Base-by-base conservation (phyloP, 2,329 filamentous ascomycete genomes). In the Sporothrix pallida region DNA sequence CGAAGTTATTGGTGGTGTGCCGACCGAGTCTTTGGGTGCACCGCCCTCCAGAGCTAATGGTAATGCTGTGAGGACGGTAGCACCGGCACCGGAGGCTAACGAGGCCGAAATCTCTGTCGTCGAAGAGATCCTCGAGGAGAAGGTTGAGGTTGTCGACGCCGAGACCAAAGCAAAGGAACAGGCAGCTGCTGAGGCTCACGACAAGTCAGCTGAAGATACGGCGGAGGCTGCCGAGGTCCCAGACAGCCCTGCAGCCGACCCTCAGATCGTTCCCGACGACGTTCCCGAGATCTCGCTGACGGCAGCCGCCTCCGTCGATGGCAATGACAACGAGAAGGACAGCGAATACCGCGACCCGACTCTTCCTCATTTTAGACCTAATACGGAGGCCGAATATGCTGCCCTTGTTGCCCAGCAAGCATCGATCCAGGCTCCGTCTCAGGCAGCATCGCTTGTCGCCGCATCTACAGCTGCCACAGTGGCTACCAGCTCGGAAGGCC, bases 311-410 rank as follows among this genome's bases (percentile, higher is more conserved):
- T 37, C 31, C 4, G 31, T 37, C 31, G 7, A 37, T 37, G 7
- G 31, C 31, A 52, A 75, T 2, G 77, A 77, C 3, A 44, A 50
- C 13, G 46, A 26, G 48, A 79, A 83, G 56, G 48, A 52, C 7
- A 17, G n/a, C 1, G 56, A n/a, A 12, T n/a, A 62, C 26, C 56
- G 46, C 82, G 91, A 93, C 77, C 88, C 88, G 8, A 92, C 90
- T 0, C 84, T 92, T 80, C 91, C 91, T 9, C 91, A 93, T 77
- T 92, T 92, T 78, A 86, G 89, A 6, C 90, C 90, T n/a, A 87
- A 91, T 76, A 84, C 81, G 46, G 75, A 78, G 0, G 76, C 71
- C 17, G 75, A 75, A 50, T 56, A 52, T 17, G 10, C 23, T 37
- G 42, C 67, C 10, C 12, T 52, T 13, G 4, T 65, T 8, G 54